Conservation (phyloP, 305 asterid genomes). For the Striga hermonthica region DNA sequence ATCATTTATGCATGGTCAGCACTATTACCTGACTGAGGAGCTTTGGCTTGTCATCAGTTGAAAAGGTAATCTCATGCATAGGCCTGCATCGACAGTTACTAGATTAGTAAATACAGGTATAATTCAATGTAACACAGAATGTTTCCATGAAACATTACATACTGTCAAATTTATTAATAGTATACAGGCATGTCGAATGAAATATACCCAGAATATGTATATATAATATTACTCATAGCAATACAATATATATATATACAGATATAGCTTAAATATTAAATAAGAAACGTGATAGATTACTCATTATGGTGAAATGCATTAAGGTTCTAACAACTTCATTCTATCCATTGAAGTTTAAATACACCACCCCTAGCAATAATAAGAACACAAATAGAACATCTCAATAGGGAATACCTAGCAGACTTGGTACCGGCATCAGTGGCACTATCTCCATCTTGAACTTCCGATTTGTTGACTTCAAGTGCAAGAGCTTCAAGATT, state of each 20-base stretch:
- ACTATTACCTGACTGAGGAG: conserved; percentile 81
- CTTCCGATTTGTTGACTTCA: conserved; percentile 61
- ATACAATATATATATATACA: not conserved
- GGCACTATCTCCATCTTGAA: conserved; percentile 51
- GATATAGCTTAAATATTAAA: too few relatives aligned
- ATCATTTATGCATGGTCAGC: conserved; percentile 8
- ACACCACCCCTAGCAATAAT: conserved; percentile 8
- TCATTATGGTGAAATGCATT: conserved; percentile 11
- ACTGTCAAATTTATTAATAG: conserved; percentile 10
- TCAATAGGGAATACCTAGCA: conserved; percentile 51
- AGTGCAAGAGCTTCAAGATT: conserved; percentile 94
- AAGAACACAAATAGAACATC: conserved; percentile 26
- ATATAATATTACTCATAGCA: conserved; percentile 5
- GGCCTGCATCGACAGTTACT: conserved; percentile 55
- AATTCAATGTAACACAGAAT: conserved; percentile 20
- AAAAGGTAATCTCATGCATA: conserved; percentile 95
- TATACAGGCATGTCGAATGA: conserved; percentile 13
- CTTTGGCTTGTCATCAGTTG: conserved; percentile 86
- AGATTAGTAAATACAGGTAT: conserved; percentile 29
- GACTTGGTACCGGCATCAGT: conserved; percentile 39
- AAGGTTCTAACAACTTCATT: not conserved
- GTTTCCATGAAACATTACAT: conserved; percentile 21
- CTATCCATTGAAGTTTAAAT: conserved; percentile 7
- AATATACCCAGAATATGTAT: too few relatives aligned
- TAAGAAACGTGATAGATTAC: not conserved